Percentiles rank a stretch among this genome's conserved stretches.
Evolutionary conservation across 805 yeast genomes (phyloP).

Genomic region (Lipomyces japonicus): DNA sequence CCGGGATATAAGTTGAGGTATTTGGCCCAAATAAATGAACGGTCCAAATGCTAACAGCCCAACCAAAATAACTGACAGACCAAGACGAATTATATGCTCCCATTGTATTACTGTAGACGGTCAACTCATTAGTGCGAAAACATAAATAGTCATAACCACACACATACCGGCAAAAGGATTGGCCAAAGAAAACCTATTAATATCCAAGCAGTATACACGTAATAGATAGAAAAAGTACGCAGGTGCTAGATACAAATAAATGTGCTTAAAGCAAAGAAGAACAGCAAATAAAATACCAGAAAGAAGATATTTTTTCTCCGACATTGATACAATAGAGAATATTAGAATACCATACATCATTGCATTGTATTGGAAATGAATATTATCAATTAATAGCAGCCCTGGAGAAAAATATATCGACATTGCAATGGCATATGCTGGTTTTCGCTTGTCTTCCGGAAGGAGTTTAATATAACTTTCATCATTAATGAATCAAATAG

Average conservation of each 20-base stretch:
- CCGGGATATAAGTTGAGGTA: conserved; percentile 62
- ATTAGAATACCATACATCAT: conserved; percentile 83
- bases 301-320: conserved; percentile 49
- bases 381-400: conserved; percentile 83
- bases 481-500: neutral
- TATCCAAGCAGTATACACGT: conserved; percentile 61
- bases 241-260: conserved; percentile 88
- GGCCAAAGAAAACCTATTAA: neutral
- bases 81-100: conserved; percentile 56
- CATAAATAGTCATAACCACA: no score
- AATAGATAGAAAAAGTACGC: conserved; percentile 80
- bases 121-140: no score
- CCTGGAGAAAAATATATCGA: conserved; percentile 88
- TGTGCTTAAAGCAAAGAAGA: conserved; percentile 89
- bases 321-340: conserved; percentile 68
- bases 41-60: conserved; percentile 75
- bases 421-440: conserved; percentile 71
- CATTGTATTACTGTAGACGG: conserved; percentile 29
- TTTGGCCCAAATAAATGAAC: conserved; percentile 56
- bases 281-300: conserved; percentile 58
- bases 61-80: conserved; percentile 56
- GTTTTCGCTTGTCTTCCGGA: conserved; percentile 35
- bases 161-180: conserved; percentile 6
- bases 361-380: conserved; percentile 96
- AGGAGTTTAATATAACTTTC: conserved; percentile 4